phyloP scores from a whole-genome alignment of 1,284 basidiomycete genomes.

The Xerocomus amazonicus region DNA sequence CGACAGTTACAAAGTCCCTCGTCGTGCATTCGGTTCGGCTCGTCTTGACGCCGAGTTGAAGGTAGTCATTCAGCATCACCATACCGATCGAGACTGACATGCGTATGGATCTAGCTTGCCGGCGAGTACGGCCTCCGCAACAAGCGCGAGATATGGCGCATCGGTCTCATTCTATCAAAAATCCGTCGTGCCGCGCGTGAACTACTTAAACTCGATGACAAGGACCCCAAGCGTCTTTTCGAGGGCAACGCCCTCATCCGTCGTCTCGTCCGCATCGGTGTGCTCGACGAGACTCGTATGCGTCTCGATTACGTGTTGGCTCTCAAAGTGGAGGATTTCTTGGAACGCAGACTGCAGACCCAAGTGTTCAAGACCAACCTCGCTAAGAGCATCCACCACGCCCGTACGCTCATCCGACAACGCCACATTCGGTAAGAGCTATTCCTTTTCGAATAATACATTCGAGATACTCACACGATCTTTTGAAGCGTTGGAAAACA shows the following conservation, averaged over 20 bases:
- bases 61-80: conserved; percentile 45
- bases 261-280: conserved; percentile 98
- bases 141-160: conserved; percentile 99
- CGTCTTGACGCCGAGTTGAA: conserved; percentile 99
- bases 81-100: conserved; percentile 2
- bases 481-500: conserved; percentile 89
- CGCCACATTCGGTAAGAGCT: conserved; percentile 82
- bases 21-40: conserved; percentile 95
- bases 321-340: conserved; percentile 99
- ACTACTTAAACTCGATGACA: conserved; percentile 99
- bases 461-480: neutral
- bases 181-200: conserved; percentile 99
- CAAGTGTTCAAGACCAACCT: conserved; percentile 99
- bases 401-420: conserved; percentile 96
- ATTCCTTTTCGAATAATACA: no score
- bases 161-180: conserved; percentile 97
- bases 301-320: conserved; percentile 99
- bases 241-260: conserved; percentile 99
- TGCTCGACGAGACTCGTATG: conserved; percentile 99
- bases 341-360: conserved; percentile 98
- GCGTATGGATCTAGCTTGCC: conserved; percentile 64
- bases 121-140: conserved; percentile 99
- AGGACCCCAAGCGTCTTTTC: conserved; percentile 99
- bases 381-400: conserved; percentile 98
- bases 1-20: conserved; percentile 94